These are phyloP conservation scores for Arthrinium phaeospermum DNA, from an alignment of 2,329 filamentous ascomycete genomes.

Conservation along the genomic window DNA sequence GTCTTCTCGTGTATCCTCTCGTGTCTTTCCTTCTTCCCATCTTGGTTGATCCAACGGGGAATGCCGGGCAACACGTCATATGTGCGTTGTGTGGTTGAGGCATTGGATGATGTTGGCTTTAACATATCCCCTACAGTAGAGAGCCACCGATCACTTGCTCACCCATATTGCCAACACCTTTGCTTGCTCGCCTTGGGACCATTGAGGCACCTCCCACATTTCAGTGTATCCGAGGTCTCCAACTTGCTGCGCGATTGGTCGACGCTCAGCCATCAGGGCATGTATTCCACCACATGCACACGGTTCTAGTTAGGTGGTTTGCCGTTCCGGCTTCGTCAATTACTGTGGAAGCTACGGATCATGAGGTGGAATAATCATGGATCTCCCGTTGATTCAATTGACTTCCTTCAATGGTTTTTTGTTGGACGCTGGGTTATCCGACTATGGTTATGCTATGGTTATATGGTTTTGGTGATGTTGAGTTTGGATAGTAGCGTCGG, in stretches of 20 bases:
- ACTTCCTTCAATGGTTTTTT: background rate
- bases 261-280: background rate
- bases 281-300: background rate
- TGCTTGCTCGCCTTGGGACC: background rate
- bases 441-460: background rate
- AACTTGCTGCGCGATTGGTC: background rate
- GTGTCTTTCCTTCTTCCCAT: background rate
- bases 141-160: too few relatives aligned
- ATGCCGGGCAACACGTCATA: background rate
- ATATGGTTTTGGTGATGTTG: background rate
- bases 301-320: background rate
- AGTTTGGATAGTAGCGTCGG: background rate
- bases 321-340: background rate
- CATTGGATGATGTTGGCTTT: background rate
- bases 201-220: background rate
- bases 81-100: background rate
- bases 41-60: background rate
- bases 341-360: too few relatives aligned
- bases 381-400: background rate
- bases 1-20: background rate
- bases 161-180: background rate
- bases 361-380: background rate
- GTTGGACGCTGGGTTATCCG: background rate
- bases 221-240: background rate
- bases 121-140: background rate